These are phyloP conservation scores for Candida awuae DNA, from an alignment of 805 yeast genomes.

Conservation along the genomic window DNA sequence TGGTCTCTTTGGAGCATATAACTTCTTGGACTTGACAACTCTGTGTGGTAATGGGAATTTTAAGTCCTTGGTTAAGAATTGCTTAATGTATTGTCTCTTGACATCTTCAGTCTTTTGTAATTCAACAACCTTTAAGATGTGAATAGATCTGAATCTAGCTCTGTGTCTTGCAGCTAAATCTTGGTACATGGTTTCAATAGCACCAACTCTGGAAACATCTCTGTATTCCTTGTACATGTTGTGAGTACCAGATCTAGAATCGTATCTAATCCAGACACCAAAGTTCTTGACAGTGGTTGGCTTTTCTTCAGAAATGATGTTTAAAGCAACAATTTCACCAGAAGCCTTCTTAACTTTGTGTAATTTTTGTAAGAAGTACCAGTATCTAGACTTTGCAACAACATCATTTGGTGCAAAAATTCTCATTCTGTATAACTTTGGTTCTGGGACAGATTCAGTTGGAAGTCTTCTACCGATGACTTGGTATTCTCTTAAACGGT, in stretches of 20 bases:
- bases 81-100: slow-evolving; percentile 98
- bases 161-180: slow-evolving; percentile 99
- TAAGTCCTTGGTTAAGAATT: slow-evolving; percentile 89
- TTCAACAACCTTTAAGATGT: slow-evolving; percentile 99
- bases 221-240: slow-evolving; percentile 99
- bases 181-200: slow-evolving; percentile 97
- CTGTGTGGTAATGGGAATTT: slow-evolving; percentile 99
- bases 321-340: slow-evolving; percentile 96
- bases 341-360: slow-evolving; percentile 99
- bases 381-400: slow-evolving; percentile 99
- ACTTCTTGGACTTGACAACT: slow-evolving; percentile 80
- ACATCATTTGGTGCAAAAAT: slow-evolving; percentile 98
- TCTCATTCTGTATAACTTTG: slow-evolving; percentile 99
- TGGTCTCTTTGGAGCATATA: slow-evolving; percentile 91
- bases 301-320: slow-evolving; percentile 85
- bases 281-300: slow-evolving; percentile 99
- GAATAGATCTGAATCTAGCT: slow-evolving; percentile 99
- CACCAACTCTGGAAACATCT: slow-evolving; percentile 98
- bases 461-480: slow-evolving; percentile 99
- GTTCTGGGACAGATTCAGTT: slow-evolving; percentile 97
- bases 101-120: slow-evolving; percentile 95
- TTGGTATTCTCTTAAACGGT: slow-evolving; percentile 96
- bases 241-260: slow-evolving; percentile 99
- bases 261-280: slow-evolving; percentile 99
- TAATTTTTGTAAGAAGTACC: slow-evolving; percentile 99